These are phyloP conservation scores for Taxillus chinensis DNA, from an alignment of 164 flowering plant species.

Conservation along the genomic window DNA sequence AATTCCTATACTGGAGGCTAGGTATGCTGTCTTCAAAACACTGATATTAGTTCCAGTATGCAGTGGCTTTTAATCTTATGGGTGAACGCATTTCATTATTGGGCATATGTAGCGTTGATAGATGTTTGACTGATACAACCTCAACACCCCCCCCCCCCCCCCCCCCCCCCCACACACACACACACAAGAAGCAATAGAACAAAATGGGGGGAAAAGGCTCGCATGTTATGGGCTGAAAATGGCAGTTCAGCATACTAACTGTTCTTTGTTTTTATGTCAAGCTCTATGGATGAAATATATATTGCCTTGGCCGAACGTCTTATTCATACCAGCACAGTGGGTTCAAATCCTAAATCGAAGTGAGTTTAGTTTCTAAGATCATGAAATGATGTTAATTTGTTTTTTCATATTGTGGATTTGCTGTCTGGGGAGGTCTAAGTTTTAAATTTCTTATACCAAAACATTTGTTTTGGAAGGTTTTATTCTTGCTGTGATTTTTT, in stretches of 20 bases:
- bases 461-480: no score
- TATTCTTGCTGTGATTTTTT: no score
- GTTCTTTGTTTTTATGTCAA: constrained; percentile 16
- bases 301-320: constrained; percentile 67
- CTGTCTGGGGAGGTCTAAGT: not conserved
- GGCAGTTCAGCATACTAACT: not conserved
- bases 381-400: not conserved
- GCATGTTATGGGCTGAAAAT: not conserved
- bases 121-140: not conserved
- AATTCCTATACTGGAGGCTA: constrained; percentile 33
- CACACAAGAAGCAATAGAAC: not conserved
- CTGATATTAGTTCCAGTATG: not conserved
- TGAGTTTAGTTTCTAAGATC: constrained; percentile 29
- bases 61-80: not conserved
- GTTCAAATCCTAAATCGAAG: constrained; percentile 44
- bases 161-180: no score
- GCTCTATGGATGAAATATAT: constrained; percentile 66
- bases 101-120: not conserved
- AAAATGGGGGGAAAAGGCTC: no score
- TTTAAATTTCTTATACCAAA: no score
- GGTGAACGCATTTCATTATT: not conserved
- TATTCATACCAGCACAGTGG: constrained; percentile 43
- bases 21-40: constrained; percentile 23
- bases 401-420: not conserved
- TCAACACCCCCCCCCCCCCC: no score